phyloP scores from a whole-genome alignment of 495 filamentous ascomycete genomes.

The Apodospora peruviana region DNA sequence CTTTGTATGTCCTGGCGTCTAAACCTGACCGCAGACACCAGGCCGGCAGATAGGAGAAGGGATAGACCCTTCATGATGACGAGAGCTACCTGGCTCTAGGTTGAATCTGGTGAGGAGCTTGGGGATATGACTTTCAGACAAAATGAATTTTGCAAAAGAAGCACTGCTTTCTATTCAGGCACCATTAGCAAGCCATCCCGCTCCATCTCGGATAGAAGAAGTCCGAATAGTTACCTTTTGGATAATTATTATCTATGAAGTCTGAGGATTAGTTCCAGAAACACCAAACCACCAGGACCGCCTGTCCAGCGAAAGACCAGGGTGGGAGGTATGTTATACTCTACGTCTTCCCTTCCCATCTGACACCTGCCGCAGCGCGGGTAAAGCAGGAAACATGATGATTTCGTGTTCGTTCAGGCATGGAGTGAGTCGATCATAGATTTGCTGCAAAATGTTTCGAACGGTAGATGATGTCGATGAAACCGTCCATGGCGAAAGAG shows the following conservation, averaged over 20 bases:
- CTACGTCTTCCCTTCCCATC: too few species aligned
- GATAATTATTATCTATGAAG: not conserved
- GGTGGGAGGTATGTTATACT: too few species aligned
- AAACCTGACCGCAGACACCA: conserved; percentile 23
- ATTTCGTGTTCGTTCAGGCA: too few species aligned
- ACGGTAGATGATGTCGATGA: too few species aligned
- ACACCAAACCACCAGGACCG: too few species aligned
- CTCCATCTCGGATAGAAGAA: not conserved
- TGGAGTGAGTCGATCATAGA: too few species aligned
- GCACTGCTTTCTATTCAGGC: not conserved
- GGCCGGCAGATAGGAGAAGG: conserved; percentile 22
- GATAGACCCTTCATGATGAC: conserved; percentile 22
- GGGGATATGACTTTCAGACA: not conserved
- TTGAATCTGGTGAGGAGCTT: too few species aligned
- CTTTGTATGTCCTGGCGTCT: not conserved
- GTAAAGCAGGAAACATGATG: too few species aligned
- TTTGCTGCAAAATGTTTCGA: too few species aligned
- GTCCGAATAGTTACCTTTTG: not conserved
- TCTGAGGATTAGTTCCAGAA: not conserved
- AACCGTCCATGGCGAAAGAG: too few species aligned
- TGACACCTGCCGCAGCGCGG: too few species aligned
- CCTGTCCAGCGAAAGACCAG: too few species aligned
- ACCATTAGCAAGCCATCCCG: not conserved
- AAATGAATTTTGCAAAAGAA: not conserved
- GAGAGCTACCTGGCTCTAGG: not conserved